These are phyloP conservation scores for Paramecium primaurelia DNA, from an alignment of 73 alveolate species.

Conservation along the genomic window DNA sequence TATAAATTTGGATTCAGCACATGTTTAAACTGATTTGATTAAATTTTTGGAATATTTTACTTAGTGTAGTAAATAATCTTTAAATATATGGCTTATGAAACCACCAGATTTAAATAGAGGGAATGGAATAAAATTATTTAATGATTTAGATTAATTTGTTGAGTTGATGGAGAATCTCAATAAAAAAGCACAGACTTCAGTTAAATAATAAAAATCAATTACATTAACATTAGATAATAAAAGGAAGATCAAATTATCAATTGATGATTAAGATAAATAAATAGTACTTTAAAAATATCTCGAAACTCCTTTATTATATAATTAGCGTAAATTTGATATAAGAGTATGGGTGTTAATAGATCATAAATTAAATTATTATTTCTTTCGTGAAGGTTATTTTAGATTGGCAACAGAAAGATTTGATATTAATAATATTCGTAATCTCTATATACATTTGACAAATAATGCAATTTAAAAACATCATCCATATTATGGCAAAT, in stretches of 20 bases:
- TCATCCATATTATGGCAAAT: conserved; percentile 74
- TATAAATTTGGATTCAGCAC: neutral
- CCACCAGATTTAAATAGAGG: conserved; percentile 62
- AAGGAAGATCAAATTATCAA: neutral
- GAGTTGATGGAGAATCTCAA: neutral
- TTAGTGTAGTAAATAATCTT: neutral
- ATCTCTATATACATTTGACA: conserved; percentile 74
- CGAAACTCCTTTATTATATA: conserved; percentile 70
- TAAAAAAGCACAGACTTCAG: neutral
- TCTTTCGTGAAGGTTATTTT: conserved; percentile 55
- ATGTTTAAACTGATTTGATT: neutral
- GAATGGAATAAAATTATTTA: conserved; percentile 51
- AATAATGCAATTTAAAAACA: conserved; percentile 79
- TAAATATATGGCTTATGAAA: conserved; percentile 43
- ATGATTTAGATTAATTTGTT: conserved; percentile 36
- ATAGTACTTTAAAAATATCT: conserved; percentile 73
- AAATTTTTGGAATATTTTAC: conserved; percentile 14
- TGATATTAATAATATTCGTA: conserved; percentile 61
- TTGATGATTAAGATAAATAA: conserved; percentile 21
- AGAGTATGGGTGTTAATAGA: conserved; percentile 72
- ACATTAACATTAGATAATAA: conserved; percentile 25
- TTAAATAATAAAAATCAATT: neutral
- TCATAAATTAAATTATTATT: conserved; percentile 31
- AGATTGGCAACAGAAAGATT: conserved; percentile 53
- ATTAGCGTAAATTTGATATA: conserved; percentile 71